Conservation (phyloP, 2,329 filamentous ascomycete species). For the Colletotrichum sp. region DNA sequence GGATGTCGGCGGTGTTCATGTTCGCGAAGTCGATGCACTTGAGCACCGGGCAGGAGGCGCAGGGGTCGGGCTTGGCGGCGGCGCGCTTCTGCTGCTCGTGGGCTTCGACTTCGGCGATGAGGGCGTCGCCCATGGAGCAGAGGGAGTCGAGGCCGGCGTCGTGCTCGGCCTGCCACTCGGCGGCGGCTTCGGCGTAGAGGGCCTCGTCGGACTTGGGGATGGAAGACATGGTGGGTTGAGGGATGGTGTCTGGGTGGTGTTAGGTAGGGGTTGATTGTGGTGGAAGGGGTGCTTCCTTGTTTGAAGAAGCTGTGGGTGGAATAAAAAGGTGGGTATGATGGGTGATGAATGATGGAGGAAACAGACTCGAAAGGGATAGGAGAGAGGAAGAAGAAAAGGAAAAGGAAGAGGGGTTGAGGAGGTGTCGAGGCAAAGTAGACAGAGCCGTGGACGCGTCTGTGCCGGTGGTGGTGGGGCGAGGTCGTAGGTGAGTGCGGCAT, state of each 20-base stretch:
- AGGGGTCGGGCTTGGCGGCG: no score
- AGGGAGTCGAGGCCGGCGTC: background rate
- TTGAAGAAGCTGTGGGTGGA: fast-evolving
- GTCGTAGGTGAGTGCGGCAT: fast-evolving
- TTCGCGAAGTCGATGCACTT: background rate
- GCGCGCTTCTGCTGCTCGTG: no score
- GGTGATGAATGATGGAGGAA: background rate
- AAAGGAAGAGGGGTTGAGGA: background rate
- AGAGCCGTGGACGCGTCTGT: background rate
- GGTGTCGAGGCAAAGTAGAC: background rate
- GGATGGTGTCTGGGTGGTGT: background rate
- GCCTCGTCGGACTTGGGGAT: background rate
- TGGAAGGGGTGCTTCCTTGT: background rate
- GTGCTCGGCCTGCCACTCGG: background rate
- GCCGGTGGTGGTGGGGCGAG: background rate
- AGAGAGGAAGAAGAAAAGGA: background rate
- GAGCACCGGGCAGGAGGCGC: background rate
- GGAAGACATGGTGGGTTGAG: background rate
- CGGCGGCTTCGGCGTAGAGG: background rate
- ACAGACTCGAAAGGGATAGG: fast-evolving
- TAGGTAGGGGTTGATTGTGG: fast-evolving
- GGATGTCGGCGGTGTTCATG: background rate
- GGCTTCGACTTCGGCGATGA: background rate
- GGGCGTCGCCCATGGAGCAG: background rate
- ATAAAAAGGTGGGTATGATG: fast-evolving